Base-by-base conservation (phyloP, 2,329 filamentous ascomycete species). In the Cercospora citrullina region DNA sequence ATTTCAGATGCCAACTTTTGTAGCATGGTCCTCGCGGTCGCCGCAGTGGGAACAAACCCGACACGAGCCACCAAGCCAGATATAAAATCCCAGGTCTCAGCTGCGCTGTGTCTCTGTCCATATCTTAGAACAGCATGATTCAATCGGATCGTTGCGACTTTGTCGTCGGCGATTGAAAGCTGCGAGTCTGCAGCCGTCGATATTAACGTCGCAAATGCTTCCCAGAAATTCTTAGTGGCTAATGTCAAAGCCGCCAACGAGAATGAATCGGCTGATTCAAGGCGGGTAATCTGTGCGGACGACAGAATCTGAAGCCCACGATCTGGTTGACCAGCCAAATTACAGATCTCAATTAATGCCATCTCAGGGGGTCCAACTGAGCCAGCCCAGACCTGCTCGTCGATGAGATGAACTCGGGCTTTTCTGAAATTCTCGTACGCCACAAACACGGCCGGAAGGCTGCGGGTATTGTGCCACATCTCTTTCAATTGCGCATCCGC, bases 41-140 rank as follows among this genome's bases (percentile, higher is more conserved):
- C 53, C 18, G 65, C 60, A 31, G 72, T 74, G 1, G 76, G 74
- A 14, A 30, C 31, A 36, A 79, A 69, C 4, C 68, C 70, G 10
- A 75, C 60, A 8, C 71, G 31, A 1, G 70, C 67, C 6, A 76
- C 71, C 5, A 74, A 62, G 10, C 61, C 64, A 8, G 66, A 72
- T 16, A 75, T 69, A 51, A 79, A 76, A 2, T 66, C 60, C 72
- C 72, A 76, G 14, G 72, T 72, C 45, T 78, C 71, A 7, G 53
- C 60, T 7, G 69, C 67, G 26, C 39, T 68, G 48, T 77, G 75
- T 10, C 67, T 16, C 18, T 55, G 51, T 8, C 70, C 63, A 65
- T 71, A 72, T 10, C 67, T 61, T 14, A 69, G 59, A 14, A 76
- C 62, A 4, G 71, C 64, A n/a, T 67, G 61, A 33, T 75, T 73